phyloP scores from a whole-genome alignment of 202 grass and related monocot species.

The Cymbopogon flexuosus region DNA sequence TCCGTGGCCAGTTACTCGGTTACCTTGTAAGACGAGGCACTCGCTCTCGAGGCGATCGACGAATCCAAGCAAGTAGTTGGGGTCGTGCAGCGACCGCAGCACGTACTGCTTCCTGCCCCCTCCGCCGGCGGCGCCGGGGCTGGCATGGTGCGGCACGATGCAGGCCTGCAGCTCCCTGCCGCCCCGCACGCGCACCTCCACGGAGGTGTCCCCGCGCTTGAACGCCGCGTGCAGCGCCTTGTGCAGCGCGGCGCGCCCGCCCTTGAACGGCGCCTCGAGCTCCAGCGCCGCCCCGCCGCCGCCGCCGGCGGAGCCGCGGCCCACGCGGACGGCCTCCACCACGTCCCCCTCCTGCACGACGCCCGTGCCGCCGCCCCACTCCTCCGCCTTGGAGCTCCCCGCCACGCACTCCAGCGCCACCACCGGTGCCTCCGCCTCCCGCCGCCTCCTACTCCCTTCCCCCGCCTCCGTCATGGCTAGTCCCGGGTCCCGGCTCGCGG shows the following conservation, averaged over 20 bases:
- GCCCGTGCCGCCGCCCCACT: conserved; percentile 57
- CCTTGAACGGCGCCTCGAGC: conserved; percentile 73
- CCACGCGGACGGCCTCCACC: conserved; percentile 67
- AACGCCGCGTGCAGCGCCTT: conserved; percentile 78
- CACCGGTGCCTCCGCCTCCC: conserved; percentile 21
- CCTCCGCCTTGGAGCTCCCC: conserved; percentile 78
- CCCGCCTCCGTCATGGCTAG: conserved; percentile 36
- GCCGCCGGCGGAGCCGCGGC: background rate
- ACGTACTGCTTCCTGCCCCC: conserved; percentile 55
- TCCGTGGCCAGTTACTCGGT: background rate
- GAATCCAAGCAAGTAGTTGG: conserved; percentile 77
- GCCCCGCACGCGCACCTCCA: conserved; percentile 51
- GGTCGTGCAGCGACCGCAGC: conserved; percentile 71
- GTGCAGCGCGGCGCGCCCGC: conserved; percentile 51
- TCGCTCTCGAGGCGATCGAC: conserved; percentile 69
- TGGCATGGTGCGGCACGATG: conserved; percentile 51
- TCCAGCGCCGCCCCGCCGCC: conserved; percentile 10
- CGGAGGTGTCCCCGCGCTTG: conserved; percentile 77
- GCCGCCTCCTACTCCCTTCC: conserved; percentile 29
- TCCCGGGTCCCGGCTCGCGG: no score
- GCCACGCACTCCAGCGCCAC: conserved; percentile 87
- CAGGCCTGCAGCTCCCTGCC: conserved; percentile 66
- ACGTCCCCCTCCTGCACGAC: conserved; percentile 80
- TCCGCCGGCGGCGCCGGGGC: background rate
- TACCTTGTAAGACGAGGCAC: conserved; percentile 74